phyloP scores from a whole-genome alignment of 305 asterid species.

The Fraxinus dipetala region DNA sequence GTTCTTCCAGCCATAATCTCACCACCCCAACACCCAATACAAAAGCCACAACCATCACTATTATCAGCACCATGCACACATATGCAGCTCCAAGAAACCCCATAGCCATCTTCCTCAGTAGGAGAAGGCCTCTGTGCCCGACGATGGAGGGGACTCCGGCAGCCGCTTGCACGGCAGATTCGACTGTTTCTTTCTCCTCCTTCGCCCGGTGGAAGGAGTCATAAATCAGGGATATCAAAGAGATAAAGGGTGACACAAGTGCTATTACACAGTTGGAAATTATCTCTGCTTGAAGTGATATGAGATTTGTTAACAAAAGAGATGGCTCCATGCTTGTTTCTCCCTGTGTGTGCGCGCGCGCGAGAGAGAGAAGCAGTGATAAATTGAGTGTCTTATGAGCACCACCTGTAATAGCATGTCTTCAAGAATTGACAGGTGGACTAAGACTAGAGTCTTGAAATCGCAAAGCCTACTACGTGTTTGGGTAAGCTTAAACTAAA shows the following conservation, averaged over 20 bases:
- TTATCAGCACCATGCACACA: constrained; percentile 42
- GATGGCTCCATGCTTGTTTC: constrained; percentile 5
- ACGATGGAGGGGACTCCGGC: constrained; percentile 22
- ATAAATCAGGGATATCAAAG: constrained; percentile 24
- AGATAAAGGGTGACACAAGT: constrained; percentile 43
- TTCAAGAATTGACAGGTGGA: constrained; percentile 27
- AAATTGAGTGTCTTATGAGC: background rate
- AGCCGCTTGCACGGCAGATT: constrained; percentile 6
- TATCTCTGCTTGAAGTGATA: constrained; percentile 38
- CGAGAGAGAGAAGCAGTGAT: background rate
- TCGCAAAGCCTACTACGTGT: background rate
- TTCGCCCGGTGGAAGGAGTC: constrained; percentile 21
- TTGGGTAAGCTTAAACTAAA: background rate
- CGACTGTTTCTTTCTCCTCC: constrained; percentile 17
- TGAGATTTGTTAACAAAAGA: constrained; percentile 37
- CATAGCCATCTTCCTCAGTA: constrained; percentile 43
- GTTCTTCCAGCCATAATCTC: constrained; percentile 64
- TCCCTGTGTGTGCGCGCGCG: background rate
- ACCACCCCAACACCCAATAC: constrained; percentile 60
- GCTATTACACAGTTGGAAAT: constrained; percentile 30
- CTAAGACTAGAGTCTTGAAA: background rate
- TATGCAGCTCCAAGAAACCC: constrained; percentile 68
- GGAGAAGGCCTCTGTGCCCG: constrained; percentile 16
- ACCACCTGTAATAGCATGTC: constrained; percentile 31
- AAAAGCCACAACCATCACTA: constrained; percentile 41